Evolutionary conservation across 1,284 basidiomycete species (phyloP).

Genomic region (Ceratobasidium sp.): DNA sequence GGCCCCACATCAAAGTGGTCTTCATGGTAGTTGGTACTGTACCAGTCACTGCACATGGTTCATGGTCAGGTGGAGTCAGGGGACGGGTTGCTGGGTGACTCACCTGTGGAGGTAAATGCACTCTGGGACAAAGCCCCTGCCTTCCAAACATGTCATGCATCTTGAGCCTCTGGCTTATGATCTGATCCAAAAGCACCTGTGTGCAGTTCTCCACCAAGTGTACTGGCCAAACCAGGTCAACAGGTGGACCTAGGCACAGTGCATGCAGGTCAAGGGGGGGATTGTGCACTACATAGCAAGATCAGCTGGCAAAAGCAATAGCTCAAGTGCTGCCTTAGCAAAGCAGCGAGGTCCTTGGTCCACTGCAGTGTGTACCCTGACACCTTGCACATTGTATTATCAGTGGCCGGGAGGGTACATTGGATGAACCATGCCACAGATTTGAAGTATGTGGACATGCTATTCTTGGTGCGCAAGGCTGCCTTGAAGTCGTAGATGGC

Average conservation of each 20-base stretch:
- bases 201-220: background rate
- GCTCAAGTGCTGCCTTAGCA: background rate
- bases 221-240: background rate
- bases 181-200: background rate
- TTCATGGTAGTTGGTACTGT: no score
- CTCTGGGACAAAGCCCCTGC: background rate
- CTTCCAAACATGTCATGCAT: background rate
- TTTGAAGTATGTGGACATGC: no score
- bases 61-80: no score
- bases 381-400: background rate
- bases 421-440: no score
- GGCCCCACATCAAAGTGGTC: no score
- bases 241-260: background rate
- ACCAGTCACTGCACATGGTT: no score
- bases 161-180: background rate
- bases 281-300: constrained; percentile 2
- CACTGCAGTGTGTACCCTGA: background rate
- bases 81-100: background rate
- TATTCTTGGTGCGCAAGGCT: no score
- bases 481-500: no score
- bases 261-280: background rate
- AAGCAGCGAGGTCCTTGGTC: background rate
- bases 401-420: background rate
- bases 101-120: constrained; percentile 15
- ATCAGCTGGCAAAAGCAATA: constrained; percentile 20